A percentile compares a stretch with the other conserved stretches of the same genome.
Conservation (phyloP, 2,329 filamentous ascomycete genomes). For the Colletotrichum lini region DNA sequence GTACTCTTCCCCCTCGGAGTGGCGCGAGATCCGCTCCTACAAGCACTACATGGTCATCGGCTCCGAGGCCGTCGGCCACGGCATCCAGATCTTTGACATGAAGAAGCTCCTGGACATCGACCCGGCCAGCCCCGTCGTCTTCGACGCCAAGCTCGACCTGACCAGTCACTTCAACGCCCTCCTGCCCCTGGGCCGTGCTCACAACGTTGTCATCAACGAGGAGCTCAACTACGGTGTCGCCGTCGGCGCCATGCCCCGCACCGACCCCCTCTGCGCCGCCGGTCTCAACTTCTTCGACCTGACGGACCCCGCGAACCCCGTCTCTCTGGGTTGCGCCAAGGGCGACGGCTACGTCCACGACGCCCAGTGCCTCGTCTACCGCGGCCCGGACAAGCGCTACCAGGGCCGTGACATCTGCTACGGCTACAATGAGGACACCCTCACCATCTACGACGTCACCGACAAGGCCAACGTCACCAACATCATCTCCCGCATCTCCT, state of each 20-base stretch:
- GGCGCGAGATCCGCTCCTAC: constrained; percentile 55
- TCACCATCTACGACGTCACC: constrained; percentile 69
- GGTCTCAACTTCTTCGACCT: constrained; percentile 73
- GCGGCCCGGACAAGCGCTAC: constrained; percentile 64
- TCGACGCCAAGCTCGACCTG: constrained; percentile 50
- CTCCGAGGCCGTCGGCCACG: constrained; percentile 61
- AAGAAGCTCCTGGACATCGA: constrained; percentile 64
- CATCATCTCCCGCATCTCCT: constrained; percentile 66
- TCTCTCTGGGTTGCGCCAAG: constrained; percentile 66
- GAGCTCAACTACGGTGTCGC: constrained; percentile 63
- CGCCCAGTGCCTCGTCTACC: constrained; percentile 70
- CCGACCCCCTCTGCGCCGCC: constrained; percentile 57
- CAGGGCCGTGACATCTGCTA: constrained; percentile 68
- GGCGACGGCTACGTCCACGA: constrained; percentile 73
- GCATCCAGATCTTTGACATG: constrained; percentile 75
- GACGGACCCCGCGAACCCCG: constrained; percentile 66
- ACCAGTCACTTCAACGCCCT: constrained; percentile 52
- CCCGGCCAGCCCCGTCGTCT: constrained; percentile 53
- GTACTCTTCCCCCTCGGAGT: constrained; percentile 44
- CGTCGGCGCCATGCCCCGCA: constrained; percentile 58
- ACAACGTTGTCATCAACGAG: constrained; percentile 66
- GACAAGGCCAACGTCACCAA: constrained; percentile 61
- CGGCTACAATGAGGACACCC: constrained; percentile 67
- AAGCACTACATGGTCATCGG: constrained; percentile 56
- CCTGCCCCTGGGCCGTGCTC: constrained; percentile 49